Base-by-base conservation (phyloP, 1,284 basidiomycete genomes). In the Rhodotorula sp. region DNA sequence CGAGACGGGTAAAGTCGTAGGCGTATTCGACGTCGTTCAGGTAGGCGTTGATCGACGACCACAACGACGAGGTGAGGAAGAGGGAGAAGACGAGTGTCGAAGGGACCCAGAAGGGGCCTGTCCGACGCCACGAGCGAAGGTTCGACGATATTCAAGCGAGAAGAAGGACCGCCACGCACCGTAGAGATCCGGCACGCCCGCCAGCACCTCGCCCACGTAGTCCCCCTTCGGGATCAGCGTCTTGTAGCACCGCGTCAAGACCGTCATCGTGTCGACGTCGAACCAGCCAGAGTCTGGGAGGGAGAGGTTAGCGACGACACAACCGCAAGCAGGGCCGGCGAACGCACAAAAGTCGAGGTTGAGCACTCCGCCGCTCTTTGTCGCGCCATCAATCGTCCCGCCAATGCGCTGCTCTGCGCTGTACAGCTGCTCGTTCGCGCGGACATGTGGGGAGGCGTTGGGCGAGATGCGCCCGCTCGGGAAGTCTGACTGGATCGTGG, bases 31-130 rank as follows among this genome's bases (percentile, higher is more conserved):
- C 76, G 48, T 85, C 81, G 34, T 89, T 89, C 52, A 95, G 85
- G 81, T 92, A 95, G 29, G 87, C 85, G 2, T 88, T 84, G 75
- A 96, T 89, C 51, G 90, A 91, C 11, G 90, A 87, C 2, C 89
- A 91, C 54, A 96, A 87, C 30, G 90, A 92, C 0, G 93, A 94
- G 46, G 90, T 94, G 67, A 94, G 87, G 82, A 94, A 96, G 65
- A 96, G 86, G 2, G 88, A 85, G 78, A 96, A 91, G 60, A 95
- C 90, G 73, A 96, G 86, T 1, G 93, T 95, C 0, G 92, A 94
- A 59, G 94, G 85, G 0, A 92, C 91, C 94, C 94, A 97, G 83
- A 97, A 96, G 1, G 94, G 92, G 2, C 94, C 93, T 27, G 57
- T 11, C 24, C 11, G 4, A 20, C 15, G n/a, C n/a, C 22, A 32